Evolutionary conservation across 352 stramenopile genomes (phyloP), one percentile per base, ranked within the genome.

Genomic region (Thraustotheca clavata): DNA sequence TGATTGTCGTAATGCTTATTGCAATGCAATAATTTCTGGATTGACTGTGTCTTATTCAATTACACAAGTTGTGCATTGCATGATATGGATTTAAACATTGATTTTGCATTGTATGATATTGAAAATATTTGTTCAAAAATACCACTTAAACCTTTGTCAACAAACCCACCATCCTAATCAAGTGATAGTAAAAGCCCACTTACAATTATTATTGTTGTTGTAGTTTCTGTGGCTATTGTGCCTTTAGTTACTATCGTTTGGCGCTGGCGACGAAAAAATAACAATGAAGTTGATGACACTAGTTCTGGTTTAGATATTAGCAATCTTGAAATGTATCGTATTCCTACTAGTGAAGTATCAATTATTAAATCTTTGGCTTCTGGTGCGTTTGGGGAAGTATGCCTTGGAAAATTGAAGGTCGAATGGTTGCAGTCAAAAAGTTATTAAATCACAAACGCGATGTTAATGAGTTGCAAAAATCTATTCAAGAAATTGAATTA

Each of bases 351-450:
- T 1, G 52, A 61, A 20, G 31, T 61, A 0, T 20, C 2, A 1
- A 34, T 61, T n/a, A 24, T 61, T 39, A 60, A 61, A 22, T 22
- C 34, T 31, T 68, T 93, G 65, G 87, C 77, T 22, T 89, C 89
- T 59, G 83, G 83, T 27, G 81, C 83, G 27, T 93, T 88, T 38
- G 83, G 83, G 2, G 83, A 93, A 49, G 83, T 93, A 49, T 93
- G 83, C 81, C 76, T 93, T 1, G 83, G 76, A 1, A 79, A 90
- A 57, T 57, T 91, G 80, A 88, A 71, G 88, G 86, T 67, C 69
- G 67, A 29, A 79, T 88, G 67, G 82, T 93, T 62, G 83, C 83
- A 0, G 81, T 91, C 16, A 93, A 93, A 74, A 72, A 80, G 4
- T 86, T 93, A 26, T 34, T 91, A 49, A 83, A 79, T 35, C 78